Base-by-base conservation (phyloP, 2,329 filamentous ascomycete species). In the Shiraia bambusicola region DNA sequence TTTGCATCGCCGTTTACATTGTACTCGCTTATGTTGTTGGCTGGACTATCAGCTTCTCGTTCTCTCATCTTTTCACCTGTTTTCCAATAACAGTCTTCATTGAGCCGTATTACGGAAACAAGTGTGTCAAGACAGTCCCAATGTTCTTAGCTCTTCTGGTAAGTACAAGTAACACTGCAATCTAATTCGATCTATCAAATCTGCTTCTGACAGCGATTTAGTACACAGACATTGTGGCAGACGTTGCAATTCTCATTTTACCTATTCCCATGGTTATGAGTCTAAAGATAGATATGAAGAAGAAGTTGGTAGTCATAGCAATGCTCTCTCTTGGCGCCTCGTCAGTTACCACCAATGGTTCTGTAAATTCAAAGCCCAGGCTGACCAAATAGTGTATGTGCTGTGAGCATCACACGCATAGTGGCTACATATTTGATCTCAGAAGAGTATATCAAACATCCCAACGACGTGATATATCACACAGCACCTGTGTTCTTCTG, bases 401-500 rank as follows among this genome's bases (percentile, higher is more conserved):
- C 54, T 5, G 45, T 57, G 3, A 57, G 53, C 33, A 47, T 58
- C 3, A 58, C 56, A 6, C 47, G 56, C 2, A 42, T 58, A 8
- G 27, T 57, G 11, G 49, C 52, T 10, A 51, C 51, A 7, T 54
- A 48, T 19, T 48, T 51, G 4, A 56, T 58, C 24, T 47, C 52
- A 6, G 28, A 46, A 12, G 54, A 55, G 31, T 58, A 51, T 38
- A 28, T 54, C 19, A 46, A 54, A 12, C 50, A 58, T 28, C 49
- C 42, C 13, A 38, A 56, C 34, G 52, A 59, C 12, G 50, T 51
- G 19, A 54, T 55, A 7, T 58, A 60, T 28, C 60, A 58, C 31
- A 62, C 57, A 3, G 46, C 57, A 8, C 57, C 57, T 0, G 51
- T 58, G 0, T 60, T 60, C 49, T 62, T 62, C 42, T 62, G 58